Base-by-base conservation (phyloP, 2,329 filamentous ascomycete species). In the Colletotrichum phormii region DNA sequence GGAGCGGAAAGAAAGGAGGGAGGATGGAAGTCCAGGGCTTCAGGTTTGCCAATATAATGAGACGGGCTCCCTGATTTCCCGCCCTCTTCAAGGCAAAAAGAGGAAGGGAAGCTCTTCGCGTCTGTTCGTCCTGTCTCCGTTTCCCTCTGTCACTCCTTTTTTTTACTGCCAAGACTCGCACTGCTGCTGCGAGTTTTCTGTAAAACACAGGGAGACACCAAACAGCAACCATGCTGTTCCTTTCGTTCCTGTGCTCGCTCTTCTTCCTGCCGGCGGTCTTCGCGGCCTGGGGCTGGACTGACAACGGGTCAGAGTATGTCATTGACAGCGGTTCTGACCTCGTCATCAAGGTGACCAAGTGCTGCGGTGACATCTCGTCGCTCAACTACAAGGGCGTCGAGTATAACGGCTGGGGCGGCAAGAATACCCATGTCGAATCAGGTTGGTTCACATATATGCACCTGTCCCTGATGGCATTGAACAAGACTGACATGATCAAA, bases 261-360 rank as follows among this genome's bases (percentile, higher is more conserved):
- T 77, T 76, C 60, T 76, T 74, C 75, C 80, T 69, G 75, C 78
- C 75, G 35, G 76, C 77, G 12, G 75, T 73, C 49, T 82, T 79
- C 26, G 83, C 83, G 42, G 81, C 79, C 7, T 84, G 81, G 77
- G 83, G 83, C 29, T 85, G 81, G 74, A 81, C 78, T 1, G 82
- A 85, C 29, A 77, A 81, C 63, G 81, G 79, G 29, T 79, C 76
- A 46, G 81, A 82, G 71, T 84, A 82, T 72, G 79, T 82, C n/a
- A 81, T 84, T 49, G 82, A 79, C 71, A 79, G 77, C 22, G 79
- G 80, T 0, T 74, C 80, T 4, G 75, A 76, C 12, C 77, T 82
- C 7, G 77, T 82, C 37, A 81, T 82, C 73, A 79, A 79, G 49
- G 80, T 82, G 58, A 80, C 78, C 73, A 81, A 81, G 74, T 77